phyloP scores from a whole-genome alignment of 768 basidiomycete species.

The Auricularia auricula-judae region DNA sequence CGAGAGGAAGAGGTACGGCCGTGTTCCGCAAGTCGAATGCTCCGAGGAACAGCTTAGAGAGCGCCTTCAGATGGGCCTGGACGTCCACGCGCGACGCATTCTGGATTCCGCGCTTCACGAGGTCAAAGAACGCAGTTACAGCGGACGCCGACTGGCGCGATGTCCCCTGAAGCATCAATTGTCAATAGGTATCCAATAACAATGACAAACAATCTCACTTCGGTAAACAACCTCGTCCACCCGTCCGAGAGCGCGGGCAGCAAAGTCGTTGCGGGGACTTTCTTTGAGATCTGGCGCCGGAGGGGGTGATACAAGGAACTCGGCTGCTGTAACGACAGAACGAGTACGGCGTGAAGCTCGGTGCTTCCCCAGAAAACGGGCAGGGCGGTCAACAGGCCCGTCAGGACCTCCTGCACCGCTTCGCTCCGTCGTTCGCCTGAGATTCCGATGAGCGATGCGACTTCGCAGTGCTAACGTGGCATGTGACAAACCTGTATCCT shows the following conservation, averaged over 20 bases:
- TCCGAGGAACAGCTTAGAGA: conserved; percentile 73
- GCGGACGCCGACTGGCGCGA: neutral
- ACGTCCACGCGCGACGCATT: conserved; percentile 53
- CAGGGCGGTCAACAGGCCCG: conserved; percentile 58
- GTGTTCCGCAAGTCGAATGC: conserved; percentile 49
- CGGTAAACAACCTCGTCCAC: conserved; percentile 17
- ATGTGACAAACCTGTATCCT: no score
- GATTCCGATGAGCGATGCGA: no score
- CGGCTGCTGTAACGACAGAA: conserved; percentile 39
- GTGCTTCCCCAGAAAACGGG: conserved; percentile 69
- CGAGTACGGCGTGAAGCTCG: conserved; percentile 47
- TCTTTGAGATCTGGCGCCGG: conserved; percentile 59
- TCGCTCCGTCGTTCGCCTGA: neutral
- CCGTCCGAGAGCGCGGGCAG: conserved; percentile 45
- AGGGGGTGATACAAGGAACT: conserved; percentile 30
- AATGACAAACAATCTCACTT: conserved; percentile 18
- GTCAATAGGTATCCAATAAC: conserved; percentile 25
- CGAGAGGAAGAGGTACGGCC: conserved; percentile 11
- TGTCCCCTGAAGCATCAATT: neutral
- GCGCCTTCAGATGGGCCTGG: conserved; percentile 47
- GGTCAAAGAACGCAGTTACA: conserved; percentile 48
- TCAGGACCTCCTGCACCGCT: conserved; percentile 35
- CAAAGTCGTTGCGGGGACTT: conserved; percentile 52
- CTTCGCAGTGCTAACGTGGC: no score
- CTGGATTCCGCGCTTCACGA: conserved; percentile 56